A percentile compares a stretch with the other conserved stretches of the same genome.
Evolutionary conservation across 139 green algal genomes (phyloP).

Genomic region (Astrephomene gubernaculifera): DNA sequence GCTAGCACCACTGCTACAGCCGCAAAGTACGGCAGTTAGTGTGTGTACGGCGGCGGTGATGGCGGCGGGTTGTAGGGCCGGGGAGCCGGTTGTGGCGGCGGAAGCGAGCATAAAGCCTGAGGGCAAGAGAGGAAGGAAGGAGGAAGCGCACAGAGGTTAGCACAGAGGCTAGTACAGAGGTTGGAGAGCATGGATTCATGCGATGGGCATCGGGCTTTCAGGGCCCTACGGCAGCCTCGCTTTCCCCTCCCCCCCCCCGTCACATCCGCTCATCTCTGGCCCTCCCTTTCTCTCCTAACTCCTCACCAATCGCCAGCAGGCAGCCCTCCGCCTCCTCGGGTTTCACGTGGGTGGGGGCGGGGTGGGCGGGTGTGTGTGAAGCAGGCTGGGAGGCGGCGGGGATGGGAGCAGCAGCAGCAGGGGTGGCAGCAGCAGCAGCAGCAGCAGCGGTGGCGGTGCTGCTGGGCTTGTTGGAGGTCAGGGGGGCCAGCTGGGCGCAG

Average conservation of each 20-base stretch:
- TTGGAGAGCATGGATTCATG: no score
- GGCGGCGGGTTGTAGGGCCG: neutral
- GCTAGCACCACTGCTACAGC: conserved; percentile 50
- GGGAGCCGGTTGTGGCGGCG: neutral
- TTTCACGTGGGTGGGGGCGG: conserved; percentile 5
- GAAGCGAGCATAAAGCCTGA: conserved; percentile 15
- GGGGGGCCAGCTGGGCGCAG: neutral
- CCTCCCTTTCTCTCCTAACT: no score
- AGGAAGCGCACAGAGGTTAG: no score
- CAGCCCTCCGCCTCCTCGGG: conserved; percentile 64
- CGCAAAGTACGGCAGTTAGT: conserved; percentile 1
- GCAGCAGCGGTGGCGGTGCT: neutral
- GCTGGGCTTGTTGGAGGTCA: neutral
- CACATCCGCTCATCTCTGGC: no score
- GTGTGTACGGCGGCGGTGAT: neutral
- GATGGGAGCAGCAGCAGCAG: neutral
- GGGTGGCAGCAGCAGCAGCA: neutral
- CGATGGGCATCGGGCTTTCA: no score
- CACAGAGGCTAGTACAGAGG: no score
- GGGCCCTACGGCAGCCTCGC: no score
- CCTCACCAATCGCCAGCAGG: conserved; percentile 52
- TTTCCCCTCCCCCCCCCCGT: no score
- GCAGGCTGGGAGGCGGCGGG: no score
- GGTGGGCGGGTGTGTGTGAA: no score
- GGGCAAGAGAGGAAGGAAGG: neutral